Evolutionary conservation across 495 filamentous ascomycete genomes (phyloP).

Genomic region (Platismatia glauca): DNA sequence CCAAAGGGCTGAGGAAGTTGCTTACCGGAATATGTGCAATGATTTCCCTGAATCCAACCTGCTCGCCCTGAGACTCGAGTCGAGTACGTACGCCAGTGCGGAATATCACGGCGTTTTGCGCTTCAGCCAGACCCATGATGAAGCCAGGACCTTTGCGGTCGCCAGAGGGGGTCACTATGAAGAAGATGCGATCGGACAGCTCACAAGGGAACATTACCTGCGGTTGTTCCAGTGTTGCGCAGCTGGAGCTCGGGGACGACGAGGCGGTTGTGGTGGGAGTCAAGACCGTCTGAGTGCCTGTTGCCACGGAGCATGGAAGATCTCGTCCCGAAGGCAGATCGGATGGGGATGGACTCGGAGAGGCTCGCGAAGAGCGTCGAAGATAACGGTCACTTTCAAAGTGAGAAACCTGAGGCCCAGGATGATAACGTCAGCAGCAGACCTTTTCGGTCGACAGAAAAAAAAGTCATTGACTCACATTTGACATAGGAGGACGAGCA

Average conservation of each 20-base stretch:
- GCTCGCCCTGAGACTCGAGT: background rate
- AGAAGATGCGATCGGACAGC: background rate
- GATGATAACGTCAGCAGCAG: background rate
- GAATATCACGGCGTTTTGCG: background rate
- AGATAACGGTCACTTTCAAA: background rate
- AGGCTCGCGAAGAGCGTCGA: background rate
- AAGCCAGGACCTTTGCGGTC: background rate
- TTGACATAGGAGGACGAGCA: background rate
- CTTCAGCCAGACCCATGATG: constrained; percentile 4
- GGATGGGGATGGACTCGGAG: background rate
- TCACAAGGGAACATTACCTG: background rate
- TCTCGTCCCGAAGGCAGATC: background rate
- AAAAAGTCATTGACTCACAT: background rate
- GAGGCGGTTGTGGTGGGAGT: background rate
- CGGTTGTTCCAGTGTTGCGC: background rate
- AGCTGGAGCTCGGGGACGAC: background rate
- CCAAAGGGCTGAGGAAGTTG: background rate
- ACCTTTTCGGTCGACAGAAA: background rate
- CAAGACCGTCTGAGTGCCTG: background rate
- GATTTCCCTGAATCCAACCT: background rate
- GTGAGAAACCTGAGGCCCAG: background rate
- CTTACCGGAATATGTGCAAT: background rate
- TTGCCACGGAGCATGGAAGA: background rate
- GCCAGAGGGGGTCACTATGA: background rate
- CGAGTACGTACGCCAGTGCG: background rate